Conservation (phyloP, 139 green algal genomes). For the Mychonastes homosphaera region DNA sequence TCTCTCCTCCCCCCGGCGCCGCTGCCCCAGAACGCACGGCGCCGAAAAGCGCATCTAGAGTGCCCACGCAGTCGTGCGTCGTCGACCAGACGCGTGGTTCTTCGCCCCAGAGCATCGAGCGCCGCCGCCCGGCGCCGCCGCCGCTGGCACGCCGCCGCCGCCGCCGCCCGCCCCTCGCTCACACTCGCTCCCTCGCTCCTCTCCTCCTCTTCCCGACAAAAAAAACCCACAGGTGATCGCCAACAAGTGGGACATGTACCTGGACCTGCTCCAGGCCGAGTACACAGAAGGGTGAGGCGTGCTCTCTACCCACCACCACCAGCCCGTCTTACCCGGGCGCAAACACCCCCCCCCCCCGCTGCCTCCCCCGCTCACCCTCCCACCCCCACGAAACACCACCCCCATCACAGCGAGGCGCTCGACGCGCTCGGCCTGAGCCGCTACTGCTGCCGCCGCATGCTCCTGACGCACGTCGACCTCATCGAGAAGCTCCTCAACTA, state of each 20-base stretch:
- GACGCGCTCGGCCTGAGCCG: slow-evolving; percentile 83
- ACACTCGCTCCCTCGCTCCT: too few relatives aligned
- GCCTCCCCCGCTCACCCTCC: background rate
- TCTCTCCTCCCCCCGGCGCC: too few relatives aligned
- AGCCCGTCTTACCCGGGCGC: background rate
- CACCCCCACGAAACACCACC: background rate
- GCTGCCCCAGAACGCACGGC: too few relatives aligned
- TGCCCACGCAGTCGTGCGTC: too few relatives aligned
- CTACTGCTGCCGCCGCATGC: slow-evolving; percentile 98
- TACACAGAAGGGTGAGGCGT: slow-evolving; percentile 52
- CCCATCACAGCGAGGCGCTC: slow-evolving; percentile 87
- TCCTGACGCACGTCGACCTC: slow-evolving; percentile 97
- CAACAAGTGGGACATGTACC: slow-evolving; percentile 99
- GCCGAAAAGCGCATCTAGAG: too few relatives aligned
- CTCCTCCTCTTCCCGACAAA: background rate
- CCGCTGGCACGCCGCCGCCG: too few relatives aligned
- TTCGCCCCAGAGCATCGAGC: too few relatives aligned
- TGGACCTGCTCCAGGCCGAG: slow-evolving; percentile 83
- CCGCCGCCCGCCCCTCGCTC: too few relatives aligned
- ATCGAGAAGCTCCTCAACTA: slow-evolving; percentile 99
- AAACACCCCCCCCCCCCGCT: background rate
- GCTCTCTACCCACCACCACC: background rate
- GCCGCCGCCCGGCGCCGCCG: too few relatives aligned
- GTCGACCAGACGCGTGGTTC: too few relatives aligned
- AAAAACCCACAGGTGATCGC: slow-evolving; percentile 75